Conservation (phyloP, 2,329 filamentous ascomycete genomes). For the Sphaerulina musiva region DNA sequence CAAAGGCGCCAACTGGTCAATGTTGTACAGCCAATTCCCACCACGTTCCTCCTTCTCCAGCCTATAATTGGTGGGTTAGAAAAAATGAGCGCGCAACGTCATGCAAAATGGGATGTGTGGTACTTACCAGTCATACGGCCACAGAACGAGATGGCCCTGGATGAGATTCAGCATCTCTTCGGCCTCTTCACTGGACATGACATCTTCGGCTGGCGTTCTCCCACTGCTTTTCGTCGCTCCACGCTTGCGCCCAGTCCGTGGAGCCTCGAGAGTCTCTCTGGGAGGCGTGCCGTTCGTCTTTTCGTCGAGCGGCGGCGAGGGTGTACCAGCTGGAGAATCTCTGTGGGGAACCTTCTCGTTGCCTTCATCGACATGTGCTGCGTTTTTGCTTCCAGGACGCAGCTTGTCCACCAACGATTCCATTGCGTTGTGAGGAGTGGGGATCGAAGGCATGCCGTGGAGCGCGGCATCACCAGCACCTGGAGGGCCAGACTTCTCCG, state of each 20-base stretch:
- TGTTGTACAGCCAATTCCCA: slow-evolving; percentile 93
- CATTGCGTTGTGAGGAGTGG: slow-evolving; percentile 24
- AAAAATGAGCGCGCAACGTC: background rate
- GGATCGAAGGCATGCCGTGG: slow-evolving; percentile 4
- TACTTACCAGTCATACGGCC: slow-evolving; percentile 82
- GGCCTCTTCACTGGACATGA: slow-evolving; percentile 67
- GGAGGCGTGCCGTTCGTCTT: slow-evolving; percentile 12
- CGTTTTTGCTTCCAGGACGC: slow-evolving; percentile 29
- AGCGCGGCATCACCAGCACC: slow-evolving; percentile 34
- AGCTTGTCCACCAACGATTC: slow-evolving; percentile 32
- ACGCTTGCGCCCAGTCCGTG: slow-evolving; percentile 57
- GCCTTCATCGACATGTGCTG: slow-evolving; percentile 19
- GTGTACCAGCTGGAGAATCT: slow-evolving; percentile 28
- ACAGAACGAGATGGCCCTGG: slow-evolving; percentile 83
- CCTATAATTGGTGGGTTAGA: slow-evolving; percentile 39
- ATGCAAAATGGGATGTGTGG: background rate
- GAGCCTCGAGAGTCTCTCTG: slow-evolving; percentile 24
- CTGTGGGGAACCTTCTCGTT: slow-evolving; percentile 26
- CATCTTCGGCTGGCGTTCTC: slow-evolving; percentile 61
- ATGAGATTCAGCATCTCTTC: slow-evolving; percentile 74
- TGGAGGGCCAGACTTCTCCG: slow-evolving; percentile 45
- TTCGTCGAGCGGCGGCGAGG: slow-evolving; percentile 27
- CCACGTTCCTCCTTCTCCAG: slow-evolving; percentile 82
- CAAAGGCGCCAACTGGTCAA: slow-evolving; percentile 90
- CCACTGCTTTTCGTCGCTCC: slow-evolving; percentile 64